Conservation (phyloP, 208 protist genomes). For the Polymyxa betae region DNA sequence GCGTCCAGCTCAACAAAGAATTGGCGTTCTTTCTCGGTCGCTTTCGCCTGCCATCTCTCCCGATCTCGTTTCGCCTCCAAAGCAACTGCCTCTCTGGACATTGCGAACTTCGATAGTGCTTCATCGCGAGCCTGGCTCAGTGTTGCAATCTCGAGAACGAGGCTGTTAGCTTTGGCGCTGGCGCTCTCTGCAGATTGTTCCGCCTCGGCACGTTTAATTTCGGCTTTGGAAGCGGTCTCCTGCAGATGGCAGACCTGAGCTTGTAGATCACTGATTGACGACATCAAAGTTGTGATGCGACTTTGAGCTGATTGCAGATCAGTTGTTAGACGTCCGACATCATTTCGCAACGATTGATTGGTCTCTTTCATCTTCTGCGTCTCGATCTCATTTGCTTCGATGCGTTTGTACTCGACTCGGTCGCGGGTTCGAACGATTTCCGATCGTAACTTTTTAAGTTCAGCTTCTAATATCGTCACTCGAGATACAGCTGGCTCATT, state of each 20-base stretch:
- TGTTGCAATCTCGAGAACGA: background rate
- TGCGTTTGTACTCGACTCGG: background rate
- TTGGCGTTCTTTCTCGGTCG: slow-evolving; percentile 16
- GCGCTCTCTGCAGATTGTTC: background rate
- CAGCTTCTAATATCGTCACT: background rate
- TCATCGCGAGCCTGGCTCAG: background rate
- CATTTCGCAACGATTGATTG: background rate
- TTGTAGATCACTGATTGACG: background rate
- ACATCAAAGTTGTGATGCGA: background rate
- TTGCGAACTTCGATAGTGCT: background rate
- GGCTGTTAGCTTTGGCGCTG: background rate
- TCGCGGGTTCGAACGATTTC: background rate
- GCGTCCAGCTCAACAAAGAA: slow-evolving; percentile 48
- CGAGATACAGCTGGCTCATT: too few relatives aligned
- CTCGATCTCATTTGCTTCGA: slow-evolving; percentile 46
- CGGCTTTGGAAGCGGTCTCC: background rate
- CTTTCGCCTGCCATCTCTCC: slow-evolving; percentile 28
- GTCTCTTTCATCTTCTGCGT: background rate
- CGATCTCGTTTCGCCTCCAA: background rate
- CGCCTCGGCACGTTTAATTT: background rate
- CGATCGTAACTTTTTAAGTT: background rate
- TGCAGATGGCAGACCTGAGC: background rate
- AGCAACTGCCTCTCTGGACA: slow-evolving; percentile 23
- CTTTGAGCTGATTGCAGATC: background rate
- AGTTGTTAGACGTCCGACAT: background rate